Percentiles rank a stretch among this genome's conserved stretches.
Evolutionary conservation across 2,329 filamentous ascomycete genomes (phyloP).

Genomic region (Penicillium rolfsii): DNA sequence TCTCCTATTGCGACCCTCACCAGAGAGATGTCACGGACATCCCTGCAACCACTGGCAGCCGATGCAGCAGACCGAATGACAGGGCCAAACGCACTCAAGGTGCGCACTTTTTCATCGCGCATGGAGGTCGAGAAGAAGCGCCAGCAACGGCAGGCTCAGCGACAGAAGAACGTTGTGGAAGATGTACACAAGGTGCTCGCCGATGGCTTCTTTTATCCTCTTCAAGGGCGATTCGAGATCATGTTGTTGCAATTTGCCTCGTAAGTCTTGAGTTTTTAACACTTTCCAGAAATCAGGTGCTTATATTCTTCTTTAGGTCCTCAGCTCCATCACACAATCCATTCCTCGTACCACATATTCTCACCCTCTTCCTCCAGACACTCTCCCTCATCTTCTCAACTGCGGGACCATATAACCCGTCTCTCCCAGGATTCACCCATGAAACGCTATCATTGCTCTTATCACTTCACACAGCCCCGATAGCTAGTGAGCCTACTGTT

Average conservation of each 20-base stretch:
- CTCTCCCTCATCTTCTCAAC: constrained; percentile 81
- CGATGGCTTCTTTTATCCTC: constrained; percentile 80
- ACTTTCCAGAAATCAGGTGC: background rate
- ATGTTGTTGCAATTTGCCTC: constrained; percentile 58
- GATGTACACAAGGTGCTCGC: constrained; percentile 76
- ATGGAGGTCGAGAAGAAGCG: constrained; percentile 65
- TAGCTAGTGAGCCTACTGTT: constrained; percentile 66
- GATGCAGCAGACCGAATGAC: constrained; percentile 77
- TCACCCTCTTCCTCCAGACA: constrained; percentile 82
- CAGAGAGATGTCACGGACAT: constrained; percentile 66
- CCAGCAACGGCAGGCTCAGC: constrained; percentile 46
- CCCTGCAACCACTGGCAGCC: constrained; percentile 81
- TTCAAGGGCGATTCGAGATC: constrained; percentile 78
- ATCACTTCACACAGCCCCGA: constrained; percentile 58
- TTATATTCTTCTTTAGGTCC: constrained; percentile 31
- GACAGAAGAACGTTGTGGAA: constrained; percentile 69
- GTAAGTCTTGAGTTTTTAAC: constrained; percentile 35
- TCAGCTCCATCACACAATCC: constrained; percentile 56
- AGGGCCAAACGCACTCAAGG: constrained; percentile 82
- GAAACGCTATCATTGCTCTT: constrained; percentile 86
- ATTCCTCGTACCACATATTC: constrained; percentile 72
- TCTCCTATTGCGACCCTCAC: constrained; percentile 70
- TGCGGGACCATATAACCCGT: constrained; percentile 75
- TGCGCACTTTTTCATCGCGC: constrained; percentile 83
- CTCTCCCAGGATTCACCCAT: constrained; percentile 76